Evolutionary conservation across 768 basidiomycete species (phyloP).

Genomic region (Hygrophoropsis aurantiaca): DNA sequence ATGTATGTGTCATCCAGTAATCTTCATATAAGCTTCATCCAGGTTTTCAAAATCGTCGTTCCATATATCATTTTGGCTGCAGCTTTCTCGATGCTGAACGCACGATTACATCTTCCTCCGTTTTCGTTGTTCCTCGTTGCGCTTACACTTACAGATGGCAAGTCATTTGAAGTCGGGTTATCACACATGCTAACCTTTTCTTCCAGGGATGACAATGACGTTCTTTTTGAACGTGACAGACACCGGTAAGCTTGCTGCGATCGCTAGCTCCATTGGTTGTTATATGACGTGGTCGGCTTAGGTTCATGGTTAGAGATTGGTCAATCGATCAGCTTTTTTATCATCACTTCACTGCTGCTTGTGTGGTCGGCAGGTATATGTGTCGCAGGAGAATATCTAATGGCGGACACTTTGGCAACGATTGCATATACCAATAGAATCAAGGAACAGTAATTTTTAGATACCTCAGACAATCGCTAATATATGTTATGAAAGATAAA

Average conservation of each 20-base stretch:
- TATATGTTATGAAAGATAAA: neutral
- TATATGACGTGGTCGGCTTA: constrained; percentile 13
- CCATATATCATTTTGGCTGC: constrained; percentile 79
- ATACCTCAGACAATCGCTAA: neutral
- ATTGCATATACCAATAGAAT: constrained; percentile 11
- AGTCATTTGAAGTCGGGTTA: constrained; percentile 6
- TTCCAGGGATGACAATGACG: constrained; percentile 74
- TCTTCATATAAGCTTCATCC: constrained; percentile 2
- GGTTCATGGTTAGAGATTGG: constrained; percentile 91
- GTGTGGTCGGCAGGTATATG: constrained; percentile 81
- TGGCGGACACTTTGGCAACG: constrained; percentile 40
- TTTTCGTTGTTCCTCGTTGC: constrained; percentile 82
- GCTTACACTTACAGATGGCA: constrained; percentile 70
- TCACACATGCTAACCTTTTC: constrained; percentile 8
- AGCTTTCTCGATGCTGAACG: constrained; percentile 67
- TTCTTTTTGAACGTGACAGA: constrained; percentile 87
- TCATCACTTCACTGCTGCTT: constrained; percentile 75
- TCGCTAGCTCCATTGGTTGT: no score
- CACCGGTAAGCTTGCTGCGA: constrained; percentile 51
- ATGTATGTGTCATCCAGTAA: neutral
- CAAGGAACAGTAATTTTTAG: constrained; percentile 17
- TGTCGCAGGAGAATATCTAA: constrained; percentile 67
- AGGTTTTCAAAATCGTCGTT: constrained; percentile 82
- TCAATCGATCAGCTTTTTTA: constrained; percentile 85
- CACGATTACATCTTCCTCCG: constrained; percentile 65